Percentiles rank a stretch among this genome's conserved stretches.
phyloP scores from a whole-genome alignment of 371 early-diverging fungal genomes.

The Blakeslea trispora region DNA sequence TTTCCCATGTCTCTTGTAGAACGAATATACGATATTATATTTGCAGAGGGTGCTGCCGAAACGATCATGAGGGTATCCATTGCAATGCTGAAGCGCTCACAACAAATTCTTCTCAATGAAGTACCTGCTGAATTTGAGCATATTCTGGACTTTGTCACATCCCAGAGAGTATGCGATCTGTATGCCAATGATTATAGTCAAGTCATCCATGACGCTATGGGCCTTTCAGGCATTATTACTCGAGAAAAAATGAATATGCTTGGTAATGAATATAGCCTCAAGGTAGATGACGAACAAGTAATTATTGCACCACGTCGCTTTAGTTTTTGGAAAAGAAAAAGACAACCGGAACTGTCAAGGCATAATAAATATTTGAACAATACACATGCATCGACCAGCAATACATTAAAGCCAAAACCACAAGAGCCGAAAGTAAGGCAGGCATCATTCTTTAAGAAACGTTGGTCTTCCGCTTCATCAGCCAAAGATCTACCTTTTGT shows the following conservation, averaged over 20 bases:
- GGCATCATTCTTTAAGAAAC: conserved; percentile 19
- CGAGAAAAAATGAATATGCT: conserved; percentile 61
- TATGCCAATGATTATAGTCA: conserved; percentile 63
- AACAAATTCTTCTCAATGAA: conserved; percentile 60
- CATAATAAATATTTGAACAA: not conserved
- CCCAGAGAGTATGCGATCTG: conserved; percentile 73
- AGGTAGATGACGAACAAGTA: not conserved
- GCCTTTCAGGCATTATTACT: conserved; percentile 67
- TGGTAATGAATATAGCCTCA: not conserved
- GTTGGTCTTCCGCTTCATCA: conserved; percentile 34
- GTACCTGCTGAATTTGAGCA: conserved; percentile 77
- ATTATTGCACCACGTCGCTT: not conserved
- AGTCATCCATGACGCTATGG: conserved; percentile 80
- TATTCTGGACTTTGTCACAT: conserved; percentile 71
- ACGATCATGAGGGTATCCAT: conserved; percentile 88
- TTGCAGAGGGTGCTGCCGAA: conserved; percentile 84
- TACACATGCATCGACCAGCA: not conserved
- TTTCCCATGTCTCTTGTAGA: conserved; percentile 78
- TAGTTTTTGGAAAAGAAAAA: conserved; percentile 19
- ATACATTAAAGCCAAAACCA: not conserved
- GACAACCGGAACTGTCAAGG: not conserved
- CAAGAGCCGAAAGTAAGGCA: not conserved
- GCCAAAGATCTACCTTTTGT: conserved; percentile 8
- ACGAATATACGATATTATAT: conserved; percentile 82
- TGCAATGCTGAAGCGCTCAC: conserved; percentile 81